A percentile compares a stretch with the other conserved stretches of the same genome.
Evolutionary conservation across 768 basidiomycete genomes (phyloP).

Genomic region (Asterophora parasitica): DNA sequence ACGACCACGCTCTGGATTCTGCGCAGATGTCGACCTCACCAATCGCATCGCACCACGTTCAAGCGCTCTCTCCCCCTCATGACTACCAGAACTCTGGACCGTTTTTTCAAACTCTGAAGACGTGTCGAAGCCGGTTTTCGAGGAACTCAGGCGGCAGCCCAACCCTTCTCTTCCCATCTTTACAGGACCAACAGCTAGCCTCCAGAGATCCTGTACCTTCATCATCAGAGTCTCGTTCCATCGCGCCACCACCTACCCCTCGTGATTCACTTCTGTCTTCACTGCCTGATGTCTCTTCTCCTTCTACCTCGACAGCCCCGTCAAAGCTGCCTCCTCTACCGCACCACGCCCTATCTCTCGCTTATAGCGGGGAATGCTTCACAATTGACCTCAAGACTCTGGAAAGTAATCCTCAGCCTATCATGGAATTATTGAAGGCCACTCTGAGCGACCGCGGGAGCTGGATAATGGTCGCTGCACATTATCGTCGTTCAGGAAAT

Average conservation of each 20-base stretch:
- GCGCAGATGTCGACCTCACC: not conserved
- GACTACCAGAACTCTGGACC: not conserved
- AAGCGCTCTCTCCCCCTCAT: too few species aligned
- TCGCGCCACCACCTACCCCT: not conserved
- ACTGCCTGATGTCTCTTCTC: not conserved
- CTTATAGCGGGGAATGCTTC: constrained; percentile 35
- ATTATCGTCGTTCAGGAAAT: constrained; percentile 48
- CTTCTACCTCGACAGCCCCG: not conserved
- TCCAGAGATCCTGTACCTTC: constrained; percentile 5
- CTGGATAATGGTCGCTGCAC: constrained; percentile 53
- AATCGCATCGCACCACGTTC: not conserved
- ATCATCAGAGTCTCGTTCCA: constrained; percentile 1
- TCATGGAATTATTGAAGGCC: constrained; percentile 42
- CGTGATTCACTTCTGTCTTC: not conserved
- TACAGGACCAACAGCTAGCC: constrained; percentile 1
- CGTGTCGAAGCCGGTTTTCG: not conserved
- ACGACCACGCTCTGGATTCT: not conserved
- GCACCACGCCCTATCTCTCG: constrained; percentile 25
- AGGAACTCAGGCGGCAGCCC: not conserved
- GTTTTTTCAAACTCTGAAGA: not conserved
- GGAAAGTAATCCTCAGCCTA: constrained; percentile 36
- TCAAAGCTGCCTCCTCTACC: constrained; percentile 4
- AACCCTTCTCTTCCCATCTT: constrained; percentile 3
- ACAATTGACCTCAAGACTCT: constrained; percentile 39
- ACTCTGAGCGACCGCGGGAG: constrained; percentile 43